Evolutionary conservation across 164 flowering plant genomes (phyloP), one percentile per base, ranked within the genome.

Genomic region (Macadamia tetraphylla): DNA sequence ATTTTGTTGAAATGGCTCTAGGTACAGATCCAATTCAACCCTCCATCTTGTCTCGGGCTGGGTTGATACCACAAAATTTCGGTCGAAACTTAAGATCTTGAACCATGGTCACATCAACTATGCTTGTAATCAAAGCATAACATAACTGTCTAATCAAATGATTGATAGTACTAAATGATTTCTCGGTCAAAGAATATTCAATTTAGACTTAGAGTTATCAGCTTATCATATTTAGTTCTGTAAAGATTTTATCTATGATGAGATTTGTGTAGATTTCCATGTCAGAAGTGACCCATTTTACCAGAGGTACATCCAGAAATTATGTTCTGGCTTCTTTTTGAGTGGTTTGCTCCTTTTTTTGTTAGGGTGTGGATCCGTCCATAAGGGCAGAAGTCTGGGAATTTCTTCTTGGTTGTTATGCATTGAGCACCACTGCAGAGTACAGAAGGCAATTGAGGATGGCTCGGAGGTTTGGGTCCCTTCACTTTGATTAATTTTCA

Each of bases 351-450:
- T 11, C 64, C 58, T 58, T 31, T 52, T 35, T 46, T 67, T n/a
- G 7, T 59, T 60, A 91, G 97, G 97, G 97, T 46, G 88, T 91
- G 64, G 92, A 91, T 85, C 92, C 95, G 72, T 86, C 91, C 63
- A 91, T 91, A 72, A 80, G 97, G 73, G 73, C 93, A 51, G 90
- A 89, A 83, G 97, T 91, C n/a, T 91, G 97, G 97, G 97, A 91
- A 68, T 89, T 89, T 78, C 86, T 91, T 68, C 94, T 91, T 74
- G 97, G 97, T 65, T 91, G 97, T 79, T 91, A 91, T 82, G 75
- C 87, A 59, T 71, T 82, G 51, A 74, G 87, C 71, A 89, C 86
- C 75, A 88, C 95, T 31, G 67, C 89, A 3, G 93, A 89, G 68
- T 77, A 82, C 62, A 80, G 95, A 14, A 74, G 64, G 71, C 83